These are phyloP conservation scores for Penicillium paradoxum DNA, from an alignment of 495 filamentous ascomycete genomes.

Conservation along the genomic window DNA sequence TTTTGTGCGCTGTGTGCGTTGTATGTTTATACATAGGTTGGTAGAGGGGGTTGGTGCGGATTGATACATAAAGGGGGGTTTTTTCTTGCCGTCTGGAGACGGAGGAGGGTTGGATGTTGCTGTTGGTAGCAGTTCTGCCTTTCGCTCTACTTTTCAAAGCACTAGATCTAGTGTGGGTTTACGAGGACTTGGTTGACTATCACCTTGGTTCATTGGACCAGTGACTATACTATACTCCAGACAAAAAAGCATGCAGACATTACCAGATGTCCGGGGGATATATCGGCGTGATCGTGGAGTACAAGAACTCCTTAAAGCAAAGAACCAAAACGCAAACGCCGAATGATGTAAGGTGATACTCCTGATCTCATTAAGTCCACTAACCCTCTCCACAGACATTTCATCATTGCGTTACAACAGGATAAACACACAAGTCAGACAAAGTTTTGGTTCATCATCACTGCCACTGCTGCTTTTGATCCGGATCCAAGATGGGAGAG, in stretches of 20 bases:
- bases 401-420: not conserved
- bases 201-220: not conserved
- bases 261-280: conserved; percentile 10
- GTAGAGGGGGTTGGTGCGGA: not conserved
- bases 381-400: not conserved
- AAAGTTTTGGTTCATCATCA: not conserved
- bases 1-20: not conserved
- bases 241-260: conserved; percentile 5
- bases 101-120: not conserved
- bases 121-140: too few species aligned
- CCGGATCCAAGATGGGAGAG: not conserved
- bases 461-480: not conserved
- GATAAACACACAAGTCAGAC: not conserved
- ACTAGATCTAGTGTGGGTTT: not conserved
- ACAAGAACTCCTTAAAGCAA: not conserved
- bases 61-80: not conserved
- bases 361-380: conserved; percentile 1
- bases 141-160: not conserved
- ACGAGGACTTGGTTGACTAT: not conserved
- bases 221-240: conserved; percentile 1
- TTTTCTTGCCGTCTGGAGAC: not conserved
- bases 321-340: not conserved
- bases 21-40: not conserved
- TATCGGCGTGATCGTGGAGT: not conserved
- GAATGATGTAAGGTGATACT: conserved; percentile 1